Evolutionary conservation across 306 rosid genomes (phyloP).

Genomic region (Trifolium pratense): DNA sequence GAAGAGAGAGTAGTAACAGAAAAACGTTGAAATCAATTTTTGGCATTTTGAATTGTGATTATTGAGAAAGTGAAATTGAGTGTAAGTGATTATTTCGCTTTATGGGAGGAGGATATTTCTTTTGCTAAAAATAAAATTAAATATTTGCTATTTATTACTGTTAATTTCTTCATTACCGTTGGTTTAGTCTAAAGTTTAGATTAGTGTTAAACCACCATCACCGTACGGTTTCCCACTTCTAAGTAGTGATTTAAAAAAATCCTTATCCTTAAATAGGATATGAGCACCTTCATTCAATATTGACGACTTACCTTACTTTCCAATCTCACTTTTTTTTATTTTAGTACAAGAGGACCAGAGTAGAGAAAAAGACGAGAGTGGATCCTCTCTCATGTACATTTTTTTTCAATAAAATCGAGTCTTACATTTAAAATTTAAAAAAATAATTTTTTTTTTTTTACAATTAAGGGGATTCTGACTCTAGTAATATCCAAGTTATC

Average conservation of each 20-base stretch:
- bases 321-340: too few relatives aligned
- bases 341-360: too few relatives aligned
- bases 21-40: background rate
- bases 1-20: background rate
- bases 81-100: background rate
- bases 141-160: background rate
- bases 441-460: too few relatives aligned
- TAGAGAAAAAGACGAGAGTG: too few relatives aligned
- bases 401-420: too few relatives aligned
- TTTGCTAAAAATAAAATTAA: background rate
- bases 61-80: background rate
- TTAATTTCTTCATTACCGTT: background rate
- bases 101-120: background rate
- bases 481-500: too few relatives aligned
- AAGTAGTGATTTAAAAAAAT: background rate
- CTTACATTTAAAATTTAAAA: too few relatives aligned
- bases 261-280: background rate
- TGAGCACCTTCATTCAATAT: too few relatives aligned
- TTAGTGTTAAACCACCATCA: background rate
- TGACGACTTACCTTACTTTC: too few relatives aligned
- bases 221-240: background rate
- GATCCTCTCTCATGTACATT: too few relatives aligned
- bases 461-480: too few relatives aligned
- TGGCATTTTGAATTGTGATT: slow-evolving; percentile 12
- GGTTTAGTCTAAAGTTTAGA: too few relatives aligned